Evolutionary conservation across 2,329 filamentous ascomycete genomes (phyloP), one percentile per base, ranked within the genome.

Genomic region (Xylaria sp.): DNA sequence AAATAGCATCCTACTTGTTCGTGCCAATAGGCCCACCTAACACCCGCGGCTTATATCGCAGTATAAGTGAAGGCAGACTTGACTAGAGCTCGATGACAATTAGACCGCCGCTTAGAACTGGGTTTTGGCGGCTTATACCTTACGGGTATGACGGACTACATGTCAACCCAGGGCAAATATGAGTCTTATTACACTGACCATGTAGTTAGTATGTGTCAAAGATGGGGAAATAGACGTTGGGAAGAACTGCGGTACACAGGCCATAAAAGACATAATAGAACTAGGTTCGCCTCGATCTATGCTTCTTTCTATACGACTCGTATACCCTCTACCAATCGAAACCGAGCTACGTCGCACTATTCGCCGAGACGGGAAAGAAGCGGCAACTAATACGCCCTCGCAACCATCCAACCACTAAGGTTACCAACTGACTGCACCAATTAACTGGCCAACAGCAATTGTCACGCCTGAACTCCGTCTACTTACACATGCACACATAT

Each of bases 241-340:
- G 25, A 50, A 23, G 46, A 50, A 50, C 41, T 2, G 18, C 41
- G 39, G 46, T 23, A 48, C n/a, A 9, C 3, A 12, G n/a, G 6
- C 46, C n/a, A 48, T 4, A 37, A 10, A 9, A 20, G 8, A 48
- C 44, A 48, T 20, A 48, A 20, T 18, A 18, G 20, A 20, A 25
- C 48, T 51, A 50, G 8, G 46, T 23, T 25, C 48, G 9, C 20
- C 13, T 51, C 31, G 28, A 13, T 7, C 52, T 15, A 23, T 37
- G n/a, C 41, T 46, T 20, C 15, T 54, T 46, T 34, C 15, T 54
- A 55, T 8, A 34, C 28, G 31, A 37, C 44, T 66, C 63, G 63
- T 66, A 66, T 55, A 31, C 9, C 39, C n/a, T 61, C 63, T 23
- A 50, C 63, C 56, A 66, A 61, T 66, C 28, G 59, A 15, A 52